A percentile compares a stretch with the other conserved stretches of the same genome.
phyloP scores from a whole-genome alignment of 129 eudicot species.

The Pseudognaphalium luteoalbum region DNA sequence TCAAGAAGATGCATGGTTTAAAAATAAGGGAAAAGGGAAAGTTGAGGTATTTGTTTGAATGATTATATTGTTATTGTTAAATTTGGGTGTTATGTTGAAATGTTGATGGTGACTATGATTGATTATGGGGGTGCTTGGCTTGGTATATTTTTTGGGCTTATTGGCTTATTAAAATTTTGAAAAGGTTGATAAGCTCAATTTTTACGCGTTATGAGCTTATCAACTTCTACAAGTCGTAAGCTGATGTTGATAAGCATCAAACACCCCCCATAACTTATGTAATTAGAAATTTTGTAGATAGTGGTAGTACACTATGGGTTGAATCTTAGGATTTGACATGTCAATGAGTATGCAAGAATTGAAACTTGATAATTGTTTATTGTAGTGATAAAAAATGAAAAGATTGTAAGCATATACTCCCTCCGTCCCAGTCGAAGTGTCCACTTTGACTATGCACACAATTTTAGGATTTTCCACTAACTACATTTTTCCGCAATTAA shows the following conservation, averaged over 20 bases:
- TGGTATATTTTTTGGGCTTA: not conserved
- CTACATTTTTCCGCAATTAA: too few species aligned
- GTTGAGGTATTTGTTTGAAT: constrained; percentile 54
- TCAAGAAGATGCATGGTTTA: constrained; percentile 98
- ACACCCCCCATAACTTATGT: not conserved
- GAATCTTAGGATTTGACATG: not conserved
- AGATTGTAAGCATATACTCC: not conserved
- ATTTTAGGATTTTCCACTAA: too few species aligned
- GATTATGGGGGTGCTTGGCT: not conserved
- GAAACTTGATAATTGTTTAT: not conserved
- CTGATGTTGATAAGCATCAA: not conserved
- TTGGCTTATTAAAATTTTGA: not conserved
- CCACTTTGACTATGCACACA: too few species aligned
- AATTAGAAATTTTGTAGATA: not conserved
- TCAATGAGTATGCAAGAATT: not conserved
- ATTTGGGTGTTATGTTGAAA: not conserved
- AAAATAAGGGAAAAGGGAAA: constrained; percentile 35
- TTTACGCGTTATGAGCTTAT: not conserved
- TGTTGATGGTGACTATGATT: not conserved
- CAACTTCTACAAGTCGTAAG: not conserved
- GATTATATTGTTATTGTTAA: not conserved
- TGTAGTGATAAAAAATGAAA: not conserved
- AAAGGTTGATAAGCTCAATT: not conserved
- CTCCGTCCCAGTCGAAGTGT: too few species aligned
- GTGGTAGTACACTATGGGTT: not conserved